Evolutionary conservation across 495 filamentous ascomycete genomes (phyloP), one percentile per base, ranked within the genome.

Genomic region (Penicillium psychrofluorescens): DNA sequence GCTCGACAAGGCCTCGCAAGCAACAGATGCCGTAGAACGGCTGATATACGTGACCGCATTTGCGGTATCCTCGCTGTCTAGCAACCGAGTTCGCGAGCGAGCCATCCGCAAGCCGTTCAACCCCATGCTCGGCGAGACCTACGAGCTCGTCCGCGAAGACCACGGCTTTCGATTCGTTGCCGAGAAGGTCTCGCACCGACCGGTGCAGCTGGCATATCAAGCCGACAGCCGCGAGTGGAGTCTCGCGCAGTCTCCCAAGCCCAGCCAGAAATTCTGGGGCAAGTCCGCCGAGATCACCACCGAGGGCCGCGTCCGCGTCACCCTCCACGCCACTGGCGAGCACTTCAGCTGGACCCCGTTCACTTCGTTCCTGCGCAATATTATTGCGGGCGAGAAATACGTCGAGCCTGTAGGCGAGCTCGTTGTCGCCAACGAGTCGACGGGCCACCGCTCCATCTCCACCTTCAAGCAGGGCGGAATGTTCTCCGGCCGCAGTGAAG

Each of bases 61-160:
- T 63, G 91, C 94, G 29, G 67, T 97, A 14, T 90, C 88, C 15
- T 71, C 79, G 45, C 82, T 96, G 46, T 90, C 88, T 30, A 83
- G 76, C 64, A 76, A 75, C 46, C 80, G 92, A 11, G 81, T 85
- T 46, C 88, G 86, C 51, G 92, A 97, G 55, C 84, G 92, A 10
- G 83, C 94, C 14, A 88, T 95, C 53, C 86, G 92, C 51, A 98
- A 98, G 66, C 92, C 92, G 0, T 98, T 97, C 73, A 98, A 96
- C 58, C 94, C 92, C 31, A 88, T 98, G 71, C 79, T 98, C 0
- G 94, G 94, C 45, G 92, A 98, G 62, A 97, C 94, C 0, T 98
- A 77, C 56, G 92, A 98, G 62, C 77, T 97, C 7, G 79, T 98
- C 34, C 82, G 91, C 39, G 86, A 90, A 59, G 91, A 95, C 29